Evolutionary conservation across 495 filamentous ascomycete species (phyloP).

Genomic region (Lophiostoma macrostomum): DNA sequence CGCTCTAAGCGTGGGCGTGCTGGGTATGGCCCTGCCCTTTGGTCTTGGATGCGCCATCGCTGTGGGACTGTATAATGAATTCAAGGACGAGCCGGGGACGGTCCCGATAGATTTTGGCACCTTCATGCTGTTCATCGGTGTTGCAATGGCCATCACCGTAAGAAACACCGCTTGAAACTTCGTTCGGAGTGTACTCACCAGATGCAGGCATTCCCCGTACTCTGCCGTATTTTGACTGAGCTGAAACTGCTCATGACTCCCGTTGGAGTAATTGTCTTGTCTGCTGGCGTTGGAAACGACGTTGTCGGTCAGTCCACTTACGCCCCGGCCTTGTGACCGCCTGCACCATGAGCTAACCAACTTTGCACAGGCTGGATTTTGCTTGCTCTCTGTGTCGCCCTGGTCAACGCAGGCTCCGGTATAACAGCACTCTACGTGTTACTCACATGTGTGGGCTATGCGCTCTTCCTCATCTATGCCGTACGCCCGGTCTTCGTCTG

Average conservation of each 20-base stretch:
- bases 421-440: slow-evolving; percentile 85
- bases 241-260: slow-evolving; percentile 80
- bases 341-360: slow-evolving; percentile 19
- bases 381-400: slow-evolving; percentile 86
- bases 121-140: slow-evolving; percentile 90
- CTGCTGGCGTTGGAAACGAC: slow-evolving; percentile 94
- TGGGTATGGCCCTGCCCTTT: slow-evolving; percentile 82
- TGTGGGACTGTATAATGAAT: slow-evolving; percentile 80
- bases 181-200: slow-evolving; percentile 9
- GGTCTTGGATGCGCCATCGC: slow-evolving; percentile 72
- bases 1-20: slow-evolving; percentile 75
- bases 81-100: slow-evolving; percentile 60
- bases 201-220: slow-evolving; percentile 78
- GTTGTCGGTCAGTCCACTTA: slow-evolving; percentile 59
- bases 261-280: slow-evolving; percentile 87
- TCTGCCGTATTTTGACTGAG: slow-evolving; percentile 92
- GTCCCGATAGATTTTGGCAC: slow-evolving; percentile 71
- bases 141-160: slow-evolving; percentile 89
- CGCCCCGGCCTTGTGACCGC: not conserved
- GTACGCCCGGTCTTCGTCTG: slow-evolving; percentile 78
- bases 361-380: slow-evolving; percentile 65
- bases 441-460: slow-evolving; percentile 70
- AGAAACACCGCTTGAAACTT: slow-evolving; percentile 11
- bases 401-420: slow-evolving; percentile 85
- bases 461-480: slow-evolving; percentile 70